phyloP scores from a whole-genome alignment of 192 early-diverging fungal genomes.

The Coemansia sp. region DNA sequence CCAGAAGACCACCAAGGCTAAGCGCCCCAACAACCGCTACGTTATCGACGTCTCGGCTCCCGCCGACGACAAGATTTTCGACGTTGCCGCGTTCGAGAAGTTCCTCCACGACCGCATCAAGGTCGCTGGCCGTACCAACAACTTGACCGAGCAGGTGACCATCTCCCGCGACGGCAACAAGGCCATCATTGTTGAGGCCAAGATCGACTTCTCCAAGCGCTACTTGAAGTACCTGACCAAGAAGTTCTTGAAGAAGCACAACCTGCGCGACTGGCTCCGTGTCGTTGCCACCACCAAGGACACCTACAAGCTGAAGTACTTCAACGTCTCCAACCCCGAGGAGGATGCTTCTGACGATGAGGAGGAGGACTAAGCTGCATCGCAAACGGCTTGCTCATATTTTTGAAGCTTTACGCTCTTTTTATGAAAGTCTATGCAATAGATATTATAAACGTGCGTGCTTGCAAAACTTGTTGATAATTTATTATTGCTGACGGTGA shows the following conservation, averaged over 20 bases:
- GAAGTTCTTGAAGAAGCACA: conserved; percentile 99
- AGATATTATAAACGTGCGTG: neutral
- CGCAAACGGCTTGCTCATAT: conserved; percentile 7
- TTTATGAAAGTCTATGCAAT: conserved; percentile 10
- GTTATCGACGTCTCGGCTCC: conserved; percentile 93
- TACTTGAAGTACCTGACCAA: conserved; percentile 99
- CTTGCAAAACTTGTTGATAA: neutral
- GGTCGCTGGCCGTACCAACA: conserved; percentile 94
- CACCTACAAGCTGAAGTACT: conserved; percentile 96
- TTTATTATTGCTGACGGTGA: conserved; percentile 82
- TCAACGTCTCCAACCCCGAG: conserved; percentile 55
- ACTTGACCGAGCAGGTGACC: conserved; percentile 85
- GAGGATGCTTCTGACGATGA: conserved; percentile 41
- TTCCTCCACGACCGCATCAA: conserved; percentile 98
- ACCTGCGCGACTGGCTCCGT: conserved; percentile 98
- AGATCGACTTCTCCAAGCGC: conserved; percentile 90
- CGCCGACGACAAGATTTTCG: conserved; percentile 94
- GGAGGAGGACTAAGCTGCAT: conserved; percentile 46
- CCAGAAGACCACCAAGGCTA: conserved; percentile 55
- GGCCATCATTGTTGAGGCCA: conserved; percentile 79
- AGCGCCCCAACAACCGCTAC: conserved; percentile 78
- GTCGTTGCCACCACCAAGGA: conserved; percentile 87
- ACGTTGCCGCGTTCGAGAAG: conserved; percentile 97
- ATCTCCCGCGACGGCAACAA: conserved; percentile 76
- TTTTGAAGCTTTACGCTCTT: too few relatives aligned